Percentiles rank a stretch among this genome's conserved stretches.
Evolutionary conservation across 2,329 filamentous ascomycete species (phyloP).

Genomic region (Colletotrichum lupini): DNA sequence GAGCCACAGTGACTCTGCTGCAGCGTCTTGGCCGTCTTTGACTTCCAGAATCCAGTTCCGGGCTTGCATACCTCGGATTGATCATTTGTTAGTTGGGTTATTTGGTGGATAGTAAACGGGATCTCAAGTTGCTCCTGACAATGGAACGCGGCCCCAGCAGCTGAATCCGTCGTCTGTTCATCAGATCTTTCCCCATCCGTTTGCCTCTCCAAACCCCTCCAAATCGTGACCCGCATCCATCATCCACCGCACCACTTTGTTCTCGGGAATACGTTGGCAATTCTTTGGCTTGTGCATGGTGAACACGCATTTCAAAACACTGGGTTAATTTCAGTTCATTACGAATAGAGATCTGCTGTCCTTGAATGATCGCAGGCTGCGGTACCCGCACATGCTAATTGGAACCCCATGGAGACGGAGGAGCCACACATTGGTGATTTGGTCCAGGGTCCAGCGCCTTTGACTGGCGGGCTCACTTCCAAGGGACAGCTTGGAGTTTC

Average conservation of each 20-base stretch:
- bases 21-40: neutral
- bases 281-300: conserved; percentile 4
- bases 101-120: neutral
- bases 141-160: conserved; percentile 4
- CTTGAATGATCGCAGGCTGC: conserved; percentile 15
- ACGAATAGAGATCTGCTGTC: neutral
- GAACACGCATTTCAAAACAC: conserved; percentile 13
- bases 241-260: neutral
- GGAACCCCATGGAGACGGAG: conserved; percentile 9
- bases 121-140: neutral
- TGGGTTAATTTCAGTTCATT: conserved; percentile 5
- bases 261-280: conserved; percentile 17
- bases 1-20: neutral
- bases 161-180: conserved; percentile 22
- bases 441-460: neutral
- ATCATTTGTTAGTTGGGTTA: neutral
- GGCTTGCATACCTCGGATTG: neutral
- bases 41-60: neutral
- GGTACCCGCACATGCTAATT: conserved; percentile 24
- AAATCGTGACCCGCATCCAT: conserved; percentile 10
- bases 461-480: neutral
- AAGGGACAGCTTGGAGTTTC: neutral
- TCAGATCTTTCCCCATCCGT: conserved; percentile 32
- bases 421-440: neutral
- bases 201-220: conserved; percentile 16